Conservation (phyloP, 306 rosid species). For the Argentina anserina region DNA sequence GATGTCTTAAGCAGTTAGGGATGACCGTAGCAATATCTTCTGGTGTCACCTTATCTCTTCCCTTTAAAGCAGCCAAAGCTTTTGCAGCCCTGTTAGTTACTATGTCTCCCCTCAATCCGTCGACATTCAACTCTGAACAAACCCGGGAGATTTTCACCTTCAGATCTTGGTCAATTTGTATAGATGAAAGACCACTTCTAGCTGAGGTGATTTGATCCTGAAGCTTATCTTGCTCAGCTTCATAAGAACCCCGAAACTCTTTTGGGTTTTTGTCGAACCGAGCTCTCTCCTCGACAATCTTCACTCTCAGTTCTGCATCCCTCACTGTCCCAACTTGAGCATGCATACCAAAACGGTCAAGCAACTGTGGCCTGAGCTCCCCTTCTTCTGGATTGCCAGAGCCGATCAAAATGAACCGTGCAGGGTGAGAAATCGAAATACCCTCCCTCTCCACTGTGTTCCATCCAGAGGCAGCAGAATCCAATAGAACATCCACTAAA, state of each 20-base stretch:
- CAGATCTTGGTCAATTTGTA: conserved; percentile 67
- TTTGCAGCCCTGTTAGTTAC: conserved; percentile 88
- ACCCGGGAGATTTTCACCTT: conserved; percentile 87
- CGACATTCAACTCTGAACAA: conserved; percentile 86
- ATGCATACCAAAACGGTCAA: conserved; percentile 98
- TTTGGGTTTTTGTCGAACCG: conserved; percentile 75
- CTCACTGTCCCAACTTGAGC: conserved; percentile 95
- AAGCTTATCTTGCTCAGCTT: conserved; percentile 69
- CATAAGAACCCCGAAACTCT: conserved; percentile 60
- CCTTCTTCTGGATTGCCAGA: conserved; percentile 99
- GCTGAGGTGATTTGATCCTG: conserved; percentile 66
- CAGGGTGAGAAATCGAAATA: conserved; percentile 90
- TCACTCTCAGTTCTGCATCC: conserved; percentile 93
- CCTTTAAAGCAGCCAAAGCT: conserved; percentile 86
- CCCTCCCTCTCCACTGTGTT: conserved; percentile 99
- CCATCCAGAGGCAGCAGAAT: conserved; percentile 99
- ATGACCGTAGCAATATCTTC: conserved; percentile 93
- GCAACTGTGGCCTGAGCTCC: conserved; percentile 93
- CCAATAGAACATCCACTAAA: conserved; percentile 85
- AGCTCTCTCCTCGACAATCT: conserved; percentile 92
- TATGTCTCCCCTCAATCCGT: conserved; percentile 95
- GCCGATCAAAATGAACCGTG: conserved; percentile 85
- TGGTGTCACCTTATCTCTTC: conserved; percentile 58
- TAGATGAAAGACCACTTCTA: conserved; percentile 57
- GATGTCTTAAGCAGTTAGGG: conserved; percentile 93